Conservation (phyloP, 164 flowering plant genomes). For the Saururus chinensis region DNA sequence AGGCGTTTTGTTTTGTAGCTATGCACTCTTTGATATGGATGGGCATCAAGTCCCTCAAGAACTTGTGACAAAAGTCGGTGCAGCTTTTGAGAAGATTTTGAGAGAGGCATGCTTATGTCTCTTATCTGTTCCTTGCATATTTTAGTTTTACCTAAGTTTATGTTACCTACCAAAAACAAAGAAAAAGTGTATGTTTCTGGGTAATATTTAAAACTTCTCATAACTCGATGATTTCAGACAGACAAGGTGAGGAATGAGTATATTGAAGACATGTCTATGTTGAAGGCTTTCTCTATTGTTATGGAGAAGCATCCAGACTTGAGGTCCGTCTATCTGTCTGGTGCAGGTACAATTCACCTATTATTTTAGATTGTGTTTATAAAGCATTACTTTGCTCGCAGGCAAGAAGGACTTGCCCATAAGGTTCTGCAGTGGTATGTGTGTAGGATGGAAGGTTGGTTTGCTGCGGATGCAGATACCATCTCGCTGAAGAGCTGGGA, state of each 20-base stretch:
- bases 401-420: slow-evolving; percentile 77
- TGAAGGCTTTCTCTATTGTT: slow-evolving; percentile 54
- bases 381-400: too few relatives aligned
- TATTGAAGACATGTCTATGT: slow-evolving; percentile 69
- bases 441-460: slow-evolving; percentile 99
- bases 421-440: slow-evolving; percentile 96
- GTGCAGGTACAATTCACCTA: not conserved
- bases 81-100: slow-evolving; percentile 61
- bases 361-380: too few relatives aligned
- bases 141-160: too few relatives aligned
- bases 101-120: slow-evolving; percentile 61
- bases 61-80: slow-evolving; percentile 70
- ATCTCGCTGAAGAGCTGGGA: slow-evolving; percentile 92
- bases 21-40: slow-evolving; percentile 84
- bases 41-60: slow-evolving; percentile 81
- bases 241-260: slow-evolving; percentile 55
- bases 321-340: slow-evolving; percentile 27
- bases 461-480: slow-evolving; percentile 94
- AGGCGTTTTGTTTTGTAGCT: slow-evolving; percentile 31
- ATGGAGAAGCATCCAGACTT: slow-evolving; percentile 73
- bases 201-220: too few relatives aligned
- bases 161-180: too few relatives aligned
- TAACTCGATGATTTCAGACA: slow-evolving; percentile 41
- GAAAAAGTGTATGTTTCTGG: too few relatives aligned
- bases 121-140: too few relatives aligned